These are phyloP conservation scores for Chlorella variabilis DNA, from an alignment of 163 green algal species.

Conservation along the genomic window DNA sequence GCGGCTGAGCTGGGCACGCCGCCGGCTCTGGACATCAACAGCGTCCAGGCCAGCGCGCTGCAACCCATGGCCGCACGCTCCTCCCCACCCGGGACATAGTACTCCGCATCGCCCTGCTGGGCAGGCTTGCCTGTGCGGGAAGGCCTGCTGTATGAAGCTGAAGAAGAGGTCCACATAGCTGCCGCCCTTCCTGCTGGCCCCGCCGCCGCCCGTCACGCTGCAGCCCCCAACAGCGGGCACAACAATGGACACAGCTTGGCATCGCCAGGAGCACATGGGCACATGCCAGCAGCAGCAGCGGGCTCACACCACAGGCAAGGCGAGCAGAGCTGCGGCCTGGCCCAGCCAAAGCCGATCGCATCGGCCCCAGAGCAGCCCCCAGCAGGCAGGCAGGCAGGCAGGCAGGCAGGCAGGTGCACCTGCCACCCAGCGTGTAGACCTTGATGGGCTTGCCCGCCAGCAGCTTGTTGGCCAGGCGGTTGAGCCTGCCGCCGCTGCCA, in stretches of 20 bases:
- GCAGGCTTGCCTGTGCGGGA: slow-evolving; percentile 3
- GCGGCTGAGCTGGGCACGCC: neutral
- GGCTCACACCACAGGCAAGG: too few species aligned
- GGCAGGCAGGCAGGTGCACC: neutral
- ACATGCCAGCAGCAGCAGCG: neutral
- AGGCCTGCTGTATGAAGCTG: neutral
- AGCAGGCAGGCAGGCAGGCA: too few species aligned
- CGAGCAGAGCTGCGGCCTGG: too few species aligned
- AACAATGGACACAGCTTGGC: neutral
- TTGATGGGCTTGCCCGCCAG: slow-evolving; percentile 24
- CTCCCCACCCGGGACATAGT: too few species aligned
- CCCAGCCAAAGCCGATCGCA: too few species aligned
- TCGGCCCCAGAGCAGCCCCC: too few species aligned
- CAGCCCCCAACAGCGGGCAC: neutral
- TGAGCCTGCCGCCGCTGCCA: slow-evolving; percentile 13
- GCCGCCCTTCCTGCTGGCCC: neutral
- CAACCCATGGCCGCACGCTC: too few species aligned
- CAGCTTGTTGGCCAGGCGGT: slow-evolving; percentile 8
- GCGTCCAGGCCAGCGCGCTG: too few species aligned
- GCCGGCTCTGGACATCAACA: too few species aligned
- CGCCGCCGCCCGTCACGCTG: slow-evolving; percentile 23
- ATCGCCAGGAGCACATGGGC: neutral
- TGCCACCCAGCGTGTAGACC: slow-evolving; percentile 9
- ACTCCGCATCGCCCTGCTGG: neutral
- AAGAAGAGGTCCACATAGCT: slow-evolving; percentile 16